Base-by-base conservation (phyloP, 345 rosid genomes). In the Citrus reticulata region DNA sequence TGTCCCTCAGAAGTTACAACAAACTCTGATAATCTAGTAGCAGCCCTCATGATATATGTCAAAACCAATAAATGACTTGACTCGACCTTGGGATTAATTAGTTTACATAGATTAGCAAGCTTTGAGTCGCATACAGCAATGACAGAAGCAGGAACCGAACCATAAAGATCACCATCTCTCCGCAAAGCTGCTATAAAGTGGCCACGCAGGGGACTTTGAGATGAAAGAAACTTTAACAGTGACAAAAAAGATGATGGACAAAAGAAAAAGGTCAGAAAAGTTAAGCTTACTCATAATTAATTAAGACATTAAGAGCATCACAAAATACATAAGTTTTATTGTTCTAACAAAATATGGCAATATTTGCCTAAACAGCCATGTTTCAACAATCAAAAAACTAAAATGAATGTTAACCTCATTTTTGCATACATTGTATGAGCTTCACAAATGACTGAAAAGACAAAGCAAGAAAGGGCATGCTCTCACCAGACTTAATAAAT, bases 121-220 rank as follows among this genome's bases (percentile, higher is more conserved):
- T 87, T 95, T 77, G 91, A 79, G 85, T 93, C 99, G 68, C 85
- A 90, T 60, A 78, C 84, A 83, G 93, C 91, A 81, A 91, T 85
- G 78, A 90, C 90, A 74, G 98, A 90, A 84, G 86, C 91, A 75
- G 98, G 94, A 80, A 95, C 78, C 25, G 88, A 86, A 60, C 97
- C 92, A 22, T 77, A 82, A 81, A 85, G 89, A 75, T 88, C 87
- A 62, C 92, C 91, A 39, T 83, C 84, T 87, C 97, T 90, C 81
- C 74, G 79, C 66, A 89, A 89, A 79, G 92, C 77, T 27, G 93
- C 99, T 87, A 87, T 90, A 74, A 95, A 82, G 91, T 93, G 99
- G 83, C 91, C 88, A 63, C 93, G 86, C 77, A 95, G 80, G 7
- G 98, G 99, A 80, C 90, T 91, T 58, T 73, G 77, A 70, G 88